Percentiles rank a stretch among this genome's conserved stretches.
Evolutionary conservation across 2,329 filamentous ascomycete genomes (phyloP).

Genomic region (Cladosporium sp.): DNA sequence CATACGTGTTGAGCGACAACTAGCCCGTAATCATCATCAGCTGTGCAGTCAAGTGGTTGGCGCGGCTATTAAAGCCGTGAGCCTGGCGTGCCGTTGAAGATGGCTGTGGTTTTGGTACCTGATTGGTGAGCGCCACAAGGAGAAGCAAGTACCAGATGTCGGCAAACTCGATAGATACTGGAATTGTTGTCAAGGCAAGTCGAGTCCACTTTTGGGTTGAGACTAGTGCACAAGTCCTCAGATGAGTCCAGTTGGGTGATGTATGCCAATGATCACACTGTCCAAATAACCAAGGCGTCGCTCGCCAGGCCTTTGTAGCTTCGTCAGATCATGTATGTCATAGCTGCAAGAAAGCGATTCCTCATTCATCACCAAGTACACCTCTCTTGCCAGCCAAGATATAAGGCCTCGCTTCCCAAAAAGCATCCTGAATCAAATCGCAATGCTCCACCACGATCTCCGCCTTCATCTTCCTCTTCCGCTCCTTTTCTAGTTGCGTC

Average conservation of each 20-base stretch:
- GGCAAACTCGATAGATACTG: neutral
- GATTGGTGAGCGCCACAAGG: neutral
- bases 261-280: neutral
- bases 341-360: neutral
- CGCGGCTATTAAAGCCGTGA: neutral
- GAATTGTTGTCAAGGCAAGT: neutral
- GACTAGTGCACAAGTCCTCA: neutral
- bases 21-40: neutral
- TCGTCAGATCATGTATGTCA: neutral
- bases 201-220: neutral
- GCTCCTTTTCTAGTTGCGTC: slow-evolving; percentile 79
- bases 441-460: slow-evolving; percentile 79
- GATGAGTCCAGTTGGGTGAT: neutral
- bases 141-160: neutral
- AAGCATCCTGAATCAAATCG: slow-evolving; percentile 93
- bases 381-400: slow-evolving; percentile 42
- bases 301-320: neutral
- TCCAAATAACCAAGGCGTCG: neutral
- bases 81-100: neutral
- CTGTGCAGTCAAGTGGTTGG: neutral
- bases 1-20: neutral
- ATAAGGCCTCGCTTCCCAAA: slow-evolving; percentile 89
- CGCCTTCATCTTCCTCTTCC: slow-evolving; percentile 78
- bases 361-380: slow-evolving; percentile 1
- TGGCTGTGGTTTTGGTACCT: neutral